Percentiles rank a stretch among this genome's conserved stretches.
Conservation (phyloP, 2,329 filamentous ascomycete species). For the Hymenoscyphus repandus region DNA sequence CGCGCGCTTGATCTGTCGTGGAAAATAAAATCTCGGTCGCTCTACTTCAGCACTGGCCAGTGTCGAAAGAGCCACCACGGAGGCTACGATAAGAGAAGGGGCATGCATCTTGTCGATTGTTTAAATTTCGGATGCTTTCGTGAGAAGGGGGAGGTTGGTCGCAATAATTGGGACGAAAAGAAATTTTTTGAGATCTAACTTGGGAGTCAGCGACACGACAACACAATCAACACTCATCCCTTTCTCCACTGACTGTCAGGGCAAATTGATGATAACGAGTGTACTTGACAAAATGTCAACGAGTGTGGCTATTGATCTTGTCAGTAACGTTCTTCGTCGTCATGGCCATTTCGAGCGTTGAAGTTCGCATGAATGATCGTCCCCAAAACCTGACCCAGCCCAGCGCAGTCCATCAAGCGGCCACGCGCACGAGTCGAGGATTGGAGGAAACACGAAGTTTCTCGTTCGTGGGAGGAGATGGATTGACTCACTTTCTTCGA, state of each 20-base stretch:
- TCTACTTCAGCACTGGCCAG: conserved; percentile 40
- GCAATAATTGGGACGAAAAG: conserved; percentile 11
- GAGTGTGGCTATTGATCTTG: conserved; percentile 36
- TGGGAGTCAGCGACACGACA: conserved; percentile 16
- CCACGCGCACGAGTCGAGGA: background rate
- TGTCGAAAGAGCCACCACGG: conserved; percentile 43
- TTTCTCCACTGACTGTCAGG: conserved; percentile 43
- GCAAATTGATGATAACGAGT: conserved; percentile 44
- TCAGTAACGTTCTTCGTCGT: conserved; percentile 18
- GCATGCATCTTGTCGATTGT: conserved; percentile 43
- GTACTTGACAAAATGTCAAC: conserved; percentile 55
- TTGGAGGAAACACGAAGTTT: background rate
- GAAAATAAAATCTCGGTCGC: conserved; percentile 52
- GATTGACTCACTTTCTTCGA: conserved; percentile 28
- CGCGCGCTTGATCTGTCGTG: conserved; percentile 49
- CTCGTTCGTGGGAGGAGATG: background rate
- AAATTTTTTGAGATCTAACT: conserved; percentile 20
- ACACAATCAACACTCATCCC: background rate
- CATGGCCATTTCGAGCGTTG: background rate
- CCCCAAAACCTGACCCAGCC: conserved; percentile 1
- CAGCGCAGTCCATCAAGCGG: conserved; percentile 3
- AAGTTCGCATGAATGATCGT: conserved; percentile 26
- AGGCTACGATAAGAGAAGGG: conserved; percentile 44
- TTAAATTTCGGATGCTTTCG: conserved; percentile 16
- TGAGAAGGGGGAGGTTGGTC: conserved; percentile 8